phyloP scores from a whole-genome alignment of 257 asterid species.

The Capsicum pubescens region DNA sequence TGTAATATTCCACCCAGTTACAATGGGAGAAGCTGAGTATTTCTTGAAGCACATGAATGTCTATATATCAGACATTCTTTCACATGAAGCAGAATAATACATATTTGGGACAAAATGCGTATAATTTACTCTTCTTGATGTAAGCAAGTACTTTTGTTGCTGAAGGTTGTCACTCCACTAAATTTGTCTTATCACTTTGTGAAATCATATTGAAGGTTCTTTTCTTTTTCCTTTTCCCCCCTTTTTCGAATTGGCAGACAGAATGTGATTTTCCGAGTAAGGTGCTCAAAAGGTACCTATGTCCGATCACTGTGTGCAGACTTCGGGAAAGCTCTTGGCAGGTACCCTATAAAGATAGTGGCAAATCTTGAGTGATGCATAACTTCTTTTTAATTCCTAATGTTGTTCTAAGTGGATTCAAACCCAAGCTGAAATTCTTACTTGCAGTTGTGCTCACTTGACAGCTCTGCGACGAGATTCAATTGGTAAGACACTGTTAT shows the following conservation, averaged over 20 bases:
- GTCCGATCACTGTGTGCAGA: conserved; percentile 96
- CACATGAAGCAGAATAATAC: neutral
- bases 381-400: neutral
- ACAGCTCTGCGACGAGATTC: conserved; percentile 92
- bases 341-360: conserved; percentile 47
- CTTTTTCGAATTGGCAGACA: conserved; percentile 54
- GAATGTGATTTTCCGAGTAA: conserved; percentile 87
- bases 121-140: neutral
- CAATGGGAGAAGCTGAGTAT: neutral
- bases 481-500: conserved; percentile 57
- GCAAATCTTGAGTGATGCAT: neutral
- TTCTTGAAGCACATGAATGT: conserved; percentile 15
- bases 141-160: conserved; percentile 10
- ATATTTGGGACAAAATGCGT: conserved; percentile 9
- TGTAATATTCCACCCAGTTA: conserved; percentile 11
- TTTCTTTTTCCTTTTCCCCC: neutral
- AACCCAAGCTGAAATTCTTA: neutral
- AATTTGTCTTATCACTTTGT: neutral
- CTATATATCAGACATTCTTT: neutral
- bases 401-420: neutral
- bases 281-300: conserved; percentile 97
- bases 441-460: conserved; percentile 93
- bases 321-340: conserved; percentile 87
- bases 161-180: neutral
- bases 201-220: neutral